Evolutionary conservation across 1,139 yeast genomes (phyloP), one percentile per base, ranked within the genome.

Genomic region (Blastobotrys ciferrii): DNA sequence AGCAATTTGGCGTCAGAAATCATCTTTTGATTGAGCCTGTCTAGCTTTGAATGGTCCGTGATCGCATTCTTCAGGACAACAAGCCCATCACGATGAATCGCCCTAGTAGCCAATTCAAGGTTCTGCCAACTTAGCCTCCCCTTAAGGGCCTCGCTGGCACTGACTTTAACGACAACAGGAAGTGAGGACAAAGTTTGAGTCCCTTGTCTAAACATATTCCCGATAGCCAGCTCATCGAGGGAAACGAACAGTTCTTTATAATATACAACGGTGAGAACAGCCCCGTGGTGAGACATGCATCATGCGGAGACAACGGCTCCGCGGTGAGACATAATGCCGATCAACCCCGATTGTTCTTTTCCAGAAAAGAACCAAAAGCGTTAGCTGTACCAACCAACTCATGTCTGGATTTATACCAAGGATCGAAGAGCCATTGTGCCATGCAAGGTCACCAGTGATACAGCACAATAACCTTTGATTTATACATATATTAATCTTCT

Each of bases 41-140:
- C 36, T 4, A 41, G 28, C 30, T 28, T 15, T 3, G 36, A 30
- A 41, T 28, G 43, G n/a, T 41, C 43, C n/a, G 42, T 36, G 13
- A 44, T 44, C 2, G 42, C 47, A 19, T 44, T 19, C 14, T 44
- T 13, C 6, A 44, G 40, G 4, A 44, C 47, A 15, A 44, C 47
- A 7, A 36, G 32, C 12, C 47, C 47, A 18, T 44, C 47, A 2
- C 47, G 36, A 19, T 44, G 47, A 20, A 44, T 42, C 14, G 46
- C 46, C 13, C 46, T 30, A 12, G 46, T 43, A 17, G 46, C 46
- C 32, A 19, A 20, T 19, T 43, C 46, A 12, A 43, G 17, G 35
- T 43, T 43, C 19, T 35, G 41, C 46, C 46, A 43, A 9, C 25
- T 15, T 32, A 43, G 28, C 12, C 25, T 4, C n/a, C 46, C 46